Evolutionary conservation across 805 yeast genomes (phyloP).

Genomic region (Ogataea trehalophila): DNA sequence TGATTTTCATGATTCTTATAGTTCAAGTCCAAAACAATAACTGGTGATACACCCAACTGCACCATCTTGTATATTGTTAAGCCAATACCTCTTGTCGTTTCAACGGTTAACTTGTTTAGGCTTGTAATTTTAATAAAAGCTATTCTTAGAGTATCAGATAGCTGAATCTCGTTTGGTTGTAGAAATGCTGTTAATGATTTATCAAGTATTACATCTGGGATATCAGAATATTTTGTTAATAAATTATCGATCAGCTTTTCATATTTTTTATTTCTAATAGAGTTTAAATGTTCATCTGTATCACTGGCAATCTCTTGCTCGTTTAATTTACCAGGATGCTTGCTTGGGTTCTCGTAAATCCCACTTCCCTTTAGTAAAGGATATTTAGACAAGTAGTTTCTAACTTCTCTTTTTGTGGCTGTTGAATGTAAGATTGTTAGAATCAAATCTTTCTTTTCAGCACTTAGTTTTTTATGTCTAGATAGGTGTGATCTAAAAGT

Average conservation of each 20-base stretch:
- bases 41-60: conserved; percentile 68
- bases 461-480: conserved; percentile 29
- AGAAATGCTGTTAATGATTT: neutral
- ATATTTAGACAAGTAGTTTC: conserved; percentile 72
- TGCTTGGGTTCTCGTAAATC: conserved; percentile 21
- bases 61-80: conserved; percentile 51
- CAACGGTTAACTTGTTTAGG: conserved; percentile 29
- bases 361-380: conserved; percentile 35
- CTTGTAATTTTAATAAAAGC: conserved; percentile 52
- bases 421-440: conserved; percentile 81
- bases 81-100: conserved; percentile 43
- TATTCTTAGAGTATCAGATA: conserved; percentile 40
- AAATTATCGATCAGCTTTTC: conserved; percentile 29
- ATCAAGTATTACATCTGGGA: conserved; percentile 4
- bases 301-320: neutral
- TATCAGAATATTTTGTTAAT: conserved; percentile 18
- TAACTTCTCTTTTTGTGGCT: conserved; percentile 90
- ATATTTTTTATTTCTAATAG: conserved; percentile 29
- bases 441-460: conserved; percentile 64
- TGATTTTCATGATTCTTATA: conserved; percentile 7
- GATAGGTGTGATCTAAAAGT: conserved; percentile 24
- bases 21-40: conserved; percentile 53
- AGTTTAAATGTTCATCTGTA: conserved; percentile 3
- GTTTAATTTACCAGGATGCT: neutral
- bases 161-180: conserved; percentile 20